Conservation (phyloP, 768 basidiomycete species). For the Pleurotus pulmonarius region DNA sequence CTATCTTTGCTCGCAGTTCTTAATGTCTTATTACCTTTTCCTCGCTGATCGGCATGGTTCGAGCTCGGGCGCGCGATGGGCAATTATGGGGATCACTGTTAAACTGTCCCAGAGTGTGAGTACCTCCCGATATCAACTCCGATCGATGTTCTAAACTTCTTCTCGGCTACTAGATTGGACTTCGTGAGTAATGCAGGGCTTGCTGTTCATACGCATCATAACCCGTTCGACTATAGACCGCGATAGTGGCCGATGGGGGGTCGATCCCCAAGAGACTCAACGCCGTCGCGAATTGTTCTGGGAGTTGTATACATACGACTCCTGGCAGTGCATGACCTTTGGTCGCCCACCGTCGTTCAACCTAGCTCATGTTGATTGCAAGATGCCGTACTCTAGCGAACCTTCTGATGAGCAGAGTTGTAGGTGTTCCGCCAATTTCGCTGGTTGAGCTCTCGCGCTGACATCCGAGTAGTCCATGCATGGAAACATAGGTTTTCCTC, state of each 20-base stretch:
- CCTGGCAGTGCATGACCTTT: constrained; percentile 58
- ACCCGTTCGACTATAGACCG: constrained; percentile 41
- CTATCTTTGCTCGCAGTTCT: constrained; percentile 35
- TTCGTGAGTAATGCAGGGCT: constrained; percentile 43
- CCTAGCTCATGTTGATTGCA: constrained; percentile 64
- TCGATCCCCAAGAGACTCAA: constrained; percentile 54
- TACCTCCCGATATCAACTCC: constrained; percentile 8
- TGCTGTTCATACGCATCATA: background rate
- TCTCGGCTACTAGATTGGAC: constrained; percentile 48
- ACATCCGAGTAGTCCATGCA: constrained; percentile 41
- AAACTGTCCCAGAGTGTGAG: constrained; percentile 70
- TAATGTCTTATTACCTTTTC: constrained; percentile 72
- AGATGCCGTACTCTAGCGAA: constrained; percentile 51
- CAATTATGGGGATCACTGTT: constrained; percentile 65
- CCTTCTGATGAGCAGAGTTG: constrained; percentile 54
- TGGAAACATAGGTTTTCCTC: constrained; percentile 71
- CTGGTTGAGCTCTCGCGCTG: constrained; percentile 1
- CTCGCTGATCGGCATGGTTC: constrained; percentile 66
- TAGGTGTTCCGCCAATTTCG: constrained; percentile 27
- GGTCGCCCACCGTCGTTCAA: constrained; percentile 68
- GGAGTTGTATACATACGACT: constrained; percentile 56
- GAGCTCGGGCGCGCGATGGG: constrained; percentile 62
- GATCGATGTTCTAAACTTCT: constrained; percentile 1
- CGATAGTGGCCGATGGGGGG: constrained; percentile 67
- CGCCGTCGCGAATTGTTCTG: constrained; percentile 66